Evolutionary conservation across 768 basidiomycete species (phyloP).

Genomic region (Naganishia onofrii): DNA sequence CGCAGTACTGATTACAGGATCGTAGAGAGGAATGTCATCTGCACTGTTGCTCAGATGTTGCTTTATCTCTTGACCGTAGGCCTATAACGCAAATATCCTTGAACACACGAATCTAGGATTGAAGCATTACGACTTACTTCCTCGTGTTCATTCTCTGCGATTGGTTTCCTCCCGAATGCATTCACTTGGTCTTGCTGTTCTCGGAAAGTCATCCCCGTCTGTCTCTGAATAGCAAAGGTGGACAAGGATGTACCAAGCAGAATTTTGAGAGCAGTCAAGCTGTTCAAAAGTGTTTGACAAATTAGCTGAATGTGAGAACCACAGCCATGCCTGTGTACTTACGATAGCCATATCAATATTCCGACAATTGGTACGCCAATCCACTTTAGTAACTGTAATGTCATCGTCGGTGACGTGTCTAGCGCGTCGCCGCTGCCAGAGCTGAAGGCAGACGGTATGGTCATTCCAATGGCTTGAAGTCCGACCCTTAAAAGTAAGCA

Average conservation of each 20-base stretch:
- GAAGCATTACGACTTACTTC: slow-evolving; percentile 57
- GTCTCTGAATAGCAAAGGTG: slow-evolving; percentile 73
- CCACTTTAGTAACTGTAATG: slow-evolving; percentile 57
- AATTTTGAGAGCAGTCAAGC: slow-evolving; percentile 81
- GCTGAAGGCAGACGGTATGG: slow-evolving; percentile 15
- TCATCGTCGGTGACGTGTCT: neutral
- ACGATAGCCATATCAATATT: slow-evolving; percentile 26
- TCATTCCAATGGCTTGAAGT: slow-evolving; percentile 54
- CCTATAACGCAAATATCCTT: slow-evolving; percentile 52
- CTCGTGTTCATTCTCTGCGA: slow-evolving; percentile 86
- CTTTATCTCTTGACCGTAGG: slow-evolving; percentile 78
- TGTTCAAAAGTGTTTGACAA: slow-evolving; percentile 18
- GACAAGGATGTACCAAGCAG: slow-evolving; percentile 86
- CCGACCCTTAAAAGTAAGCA: slow-evolving; percentile 61
- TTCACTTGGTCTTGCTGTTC: slow-evolving; percentile 76
- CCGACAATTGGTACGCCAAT: slow-evolving; percentile 24
- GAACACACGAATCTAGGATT: neutral
- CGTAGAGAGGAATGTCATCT: slow-evolving; percentile 63
- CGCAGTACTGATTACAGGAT: slow-evolving; percentile 35
- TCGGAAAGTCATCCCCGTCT: slow-evolving; percentile 68
- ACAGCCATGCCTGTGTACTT: neutral
- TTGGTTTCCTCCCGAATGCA: slow-evolving; percentile 82
- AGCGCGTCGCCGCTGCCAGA: neutral
- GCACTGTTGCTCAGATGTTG: slow-evolving; percentile 64
- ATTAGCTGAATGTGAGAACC: neutral